Percentiles rank a stretch among this genome's conserved stretches.
These are phyloP conservation scores for Monilinia fructicola DNA, from an alignment of 2,329 filamentous ascomycete genomes.

Conservation along the genomic window DNA sequence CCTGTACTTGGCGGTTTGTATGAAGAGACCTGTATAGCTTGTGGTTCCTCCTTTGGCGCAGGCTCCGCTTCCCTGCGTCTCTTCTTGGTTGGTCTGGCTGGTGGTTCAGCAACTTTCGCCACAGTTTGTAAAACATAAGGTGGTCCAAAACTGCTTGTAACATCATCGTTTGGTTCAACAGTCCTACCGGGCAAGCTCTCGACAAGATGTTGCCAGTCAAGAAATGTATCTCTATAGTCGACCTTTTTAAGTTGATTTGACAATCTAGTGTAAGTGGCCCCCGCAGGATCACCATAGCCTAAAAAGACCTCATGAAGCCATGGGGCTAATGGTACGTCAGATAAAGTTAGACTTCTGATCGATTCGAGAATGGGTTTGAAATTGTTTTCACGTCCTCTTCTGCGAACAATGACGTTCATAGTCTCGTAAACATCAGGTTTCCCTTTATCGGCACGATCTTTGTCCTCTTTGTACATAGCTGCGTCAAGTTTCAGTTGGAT, in stretches of 20 bases:
- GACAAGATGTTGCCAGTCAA: conserved; percentile 91
- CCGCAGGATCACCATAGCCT: conserved; percentile 91
- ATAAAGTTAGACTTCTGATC: conserved; percentile 80
- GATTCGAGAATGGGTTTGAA: conserved; percentile 93
- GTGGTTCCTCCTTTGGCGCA: conserved; percentile 58
- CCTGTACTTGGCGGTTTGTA: conserved; percentile 88
- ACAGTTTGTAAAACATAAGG: conserved; percentile 80
- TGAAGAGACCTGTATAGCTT: conserved; percentile 78
- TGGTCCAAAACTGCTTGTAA: conserved; percentile 73
- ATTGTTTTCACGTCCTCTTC: conserved; percentile 89
- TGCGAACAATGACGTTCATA: conserved; percentile 82
- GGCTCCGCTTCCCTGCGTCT: conserved; percentile 76
- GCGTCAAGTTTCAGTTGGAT: conserved; percentile 82
- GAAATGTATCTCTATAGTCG: conserved; percentile 90
- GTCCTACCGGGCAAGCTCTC: conserved; percentile 87
- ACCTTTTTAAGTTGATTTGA: conserved; percentile 74
- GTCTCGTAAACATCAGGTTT: conserved; percentile 76
- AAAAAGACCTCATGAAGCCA: conserved; percentile 98
- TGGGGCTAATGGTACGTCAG: conserved; percentile 78
- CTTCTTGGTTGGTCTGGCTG: conserved; percentile 70
- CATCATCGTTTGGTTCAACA: conserved; percentile 73
- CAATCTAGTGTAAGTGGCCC: conserved; percentile 81
- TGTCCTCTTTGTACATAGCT: conserved; percentile 73
- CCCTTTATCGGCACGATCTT: conserved; percentile 61
- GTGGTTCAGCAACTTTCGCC: conserved; percentile 53